Evolutionary conservation across 1,284 basidiomycete genomes (phyloP), one percentile per base, ranked within the genome.

Genomic region (Ustilago curta): DNA sequence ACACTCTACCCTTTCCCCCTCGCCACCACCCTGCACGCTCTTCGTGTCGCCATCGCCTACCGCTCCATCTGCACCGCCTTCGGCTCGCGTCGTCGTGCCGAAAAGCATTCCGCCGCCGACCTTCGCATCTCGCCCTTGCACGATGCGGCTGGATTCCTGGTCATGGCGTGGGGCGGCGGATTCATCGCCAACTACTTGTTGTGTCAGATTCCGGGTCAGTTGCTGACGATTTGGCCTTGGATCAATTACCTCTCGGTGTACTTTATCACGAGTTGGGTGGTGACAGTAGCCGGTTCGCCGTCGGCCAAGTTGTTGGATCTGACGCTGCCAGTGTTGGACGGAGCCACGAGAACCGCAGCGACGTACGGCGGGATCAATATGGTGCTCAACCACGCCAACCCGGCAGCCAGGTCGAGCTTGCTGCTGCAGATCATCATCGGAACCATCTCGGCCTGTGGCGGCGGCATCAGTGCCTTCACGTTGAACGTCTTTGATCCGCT

Each of bases 131-230:
- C 66, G 5, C 35, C 7, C 25, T 49, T 70, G 12, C 64, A 62
- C 44, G 71, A 82, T 55, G 45, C 65, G 2, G 78, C 62, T 4
- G 80, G 80, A 11, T 82, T 79, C 59, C 68, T 80, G 44, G 72
- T 82, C 37, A 82, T 82, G 80, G 69, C 73, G 3, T 82, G 80
- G 80, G 80, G 80, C 14, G 80, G 80, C 12, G 65, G 71, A 8
- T 70, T 82, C 47, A 63, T 82, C 52, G 32, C 73, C 40, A 71
- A 77, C 57, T 72, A 72, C 56, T 21, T 80, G 12, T 60, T 77
- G 37, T 56, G 59, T n/a, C 68, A 68, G n/a, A 70, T 76, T 45
- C 80, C 80, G 1, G 57, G 53, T 8, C 78, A 77, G 40, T 63
- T 82, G 9, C 65, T 82, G n/a, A 49, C 59, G 31, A 43, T 73